These are phyloP conservation scores for Alloascoidea hylecoeti DNA, from an alignment of 805 yeast species.

Conservation along the genomic window DNA sequence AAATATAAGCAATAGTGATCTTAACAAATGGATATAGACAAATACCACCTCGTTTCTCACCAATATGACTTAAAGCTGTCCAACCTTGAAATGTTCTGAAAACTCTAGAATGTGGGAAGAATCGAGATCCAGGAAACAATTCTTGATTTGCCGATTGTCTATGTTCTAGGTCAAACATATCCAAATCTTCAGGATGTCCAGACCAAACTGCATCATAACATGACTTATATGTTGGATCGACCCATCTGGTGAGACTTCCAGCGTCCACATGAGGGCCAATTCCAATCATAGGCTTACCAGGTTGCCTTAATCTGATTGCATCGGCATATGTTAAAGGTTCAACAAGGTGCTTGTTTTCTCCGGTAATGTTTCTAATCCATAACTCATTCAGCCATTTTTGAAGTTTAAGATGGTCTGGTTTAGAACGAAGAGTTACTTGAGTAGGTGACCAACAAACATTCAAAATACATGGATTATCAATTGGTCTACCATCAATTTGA, in stretches of 20 bases:
- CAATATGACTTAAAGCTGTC: conserved; percentile 22
- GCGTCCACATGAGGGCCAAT: conserved; percentile 27
- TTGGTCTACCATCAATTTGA: conserved; percentile 16
- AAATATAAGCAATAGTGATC: conserved; percentile 22
- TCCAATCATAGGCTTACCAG: conserved; percentile 18
- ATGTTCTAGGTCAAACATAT: conserved; percentile 22
- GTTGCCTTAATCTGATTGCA: conserved; percentile 23
- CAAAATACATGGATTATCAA: conserved; percentile 12
- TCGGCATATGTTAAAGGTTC: conserved; percentile 26
- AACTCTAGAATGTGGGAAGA: conserved; percentile 21
- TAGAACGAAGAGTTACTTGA: conserved; percentile 24
- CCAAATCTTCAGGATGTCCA: conserved; percentile 28
- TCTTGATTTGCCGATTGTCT: conserved; percentile 20
- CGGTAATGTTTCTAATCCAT: conserved; percentile 18
- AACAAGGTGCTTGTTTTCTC: conserved; percentile 15
- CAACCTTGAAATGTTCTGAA: conserved; percentile 31
- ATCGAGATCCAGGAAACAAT: conserved; percentile 16
- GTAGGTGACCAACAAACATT: conserved; percentile 25
- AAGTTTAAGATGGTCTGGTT: conserved; percentile 19
- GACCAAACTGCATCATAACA: conserved; percentile 22
- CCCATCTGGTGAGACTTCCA: conserved; percentile 32
- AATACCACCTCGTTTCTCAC: conserved; percentile 25
- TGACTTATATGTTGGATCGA: conserved; percentile 22
- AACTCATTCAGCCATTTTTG: conserved; percentile 15
- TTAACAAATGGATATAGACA: conserved; percentile 21